phyloP scores from a whole-genome alignment of 305 asterid species.

The Euphrasia arctica region DNA sequence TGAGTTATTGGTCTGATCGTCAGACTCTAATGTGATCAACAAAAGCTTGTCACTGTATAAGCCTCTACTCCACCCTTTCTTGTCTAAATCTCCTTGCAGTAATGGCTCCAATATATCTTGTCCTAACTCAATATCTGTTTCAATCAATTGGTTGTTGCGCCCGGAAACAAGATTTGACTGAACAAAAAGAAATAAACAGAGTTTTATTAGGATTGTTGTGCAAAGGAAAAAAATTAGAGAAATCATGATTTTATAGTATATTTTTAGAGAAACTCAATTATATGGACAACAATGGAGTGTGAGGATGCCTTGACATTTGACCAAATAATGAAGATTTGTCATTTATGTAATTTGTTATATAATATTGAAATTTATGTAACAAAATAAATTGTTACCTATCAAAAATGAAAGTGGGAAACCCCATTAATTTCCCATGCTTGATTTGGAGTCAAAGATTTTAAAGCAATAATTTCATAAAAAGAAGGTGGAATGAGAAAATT shows the following conservation, averaged over 20 bases:
- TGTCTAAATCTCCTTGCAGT: neutral
- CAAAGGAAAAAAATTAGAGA: slow-evolving; percentile 26
- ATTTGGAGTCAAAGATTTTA: too few species aligned
- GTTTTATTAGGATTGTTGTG: slow-evolving; percentile 30
- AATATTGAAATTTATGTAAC: neutral
- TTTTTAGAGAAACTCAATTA: neutral
- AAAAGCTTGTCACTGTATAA: neutral
- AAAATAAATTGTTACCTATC: too few species aligned
- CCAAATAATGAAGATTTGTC: too few species aligned
- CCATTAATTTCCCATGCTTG: too few species aligned
- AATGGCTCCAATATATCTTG: neutral
- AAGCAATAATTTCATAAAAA: too few species aligned
- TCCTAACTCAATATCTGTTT: slow-evolving; percentile 28
- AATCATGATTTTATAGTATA: slow-evolving; percentile 14
- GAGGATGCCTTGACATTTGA: too few species aligned
- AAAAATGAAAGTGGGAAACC: too few species aligned
- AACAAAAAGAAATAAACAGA: slow-evolving; percentile 26
- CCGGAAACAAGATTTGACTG: slow-evolving; percentile 14
- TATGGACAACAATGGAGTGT: neutral
- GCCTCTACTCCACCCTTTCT: slow-evolving; percentile 3
- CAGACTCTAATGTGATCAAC: neutral
- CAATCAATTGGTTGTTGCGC: slow-evolving; percentile 1
- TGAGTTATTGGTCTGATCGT: neutral
- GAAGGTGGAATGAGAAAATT: too few species aligned
- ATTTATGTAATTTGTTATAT: slow-evolving; percentile 17